Base-by-base conservation (phyloP, 2,329 filamentous ascomycete genomes). In the Cercospora nicotianae region DNA sequence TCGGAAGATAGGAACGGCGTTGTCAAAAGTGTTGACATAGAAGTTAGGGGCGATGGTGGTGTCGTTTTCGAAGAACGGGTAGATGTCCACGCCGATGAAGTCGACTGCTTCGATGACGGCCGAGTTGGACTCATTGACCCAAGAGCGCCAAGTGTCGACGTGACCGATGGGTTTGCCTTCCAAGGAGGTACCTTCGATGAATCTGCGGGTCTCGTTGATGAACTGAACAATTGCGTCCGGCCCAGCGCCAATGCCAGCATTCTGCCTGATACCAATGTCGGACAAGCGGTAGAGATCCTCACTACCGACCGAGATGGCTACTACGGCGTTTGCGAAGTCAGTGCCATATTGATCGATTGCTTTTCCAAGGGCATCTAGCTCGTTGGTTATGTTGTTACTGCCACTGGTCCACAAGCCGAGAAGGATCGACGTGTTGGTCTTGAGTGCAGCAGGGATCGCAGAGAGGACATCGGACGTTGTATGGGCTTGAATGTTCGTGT, bases 61-160 rank as follows among this genome's bases (percentile, higher is more conserved):
- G 68, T 87, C 90, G 74, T 84, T 85, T 82, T 96, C 88, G 82
- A 90, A 96, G 85, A 93, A 96, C 20, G 72, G 69, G 65, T 77
- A 78, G 18, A 89, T 90, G 77, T 96, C 92, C 78, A 94, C 87
- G 72, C 93, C 93, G 68, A 96, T 80, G 85, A 89, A 96, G 83
- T 96, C 93, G 70, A 85, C 81, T 48, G 86, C 87, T 9, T 89
- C 83, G 67, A 92, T 88, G 67, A 96, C 88, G 51, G 85, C 87
- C 60, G 81, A 80, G 85, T 94, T 96, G 76, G 89, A 87, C 62
- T 81, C 79, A 79, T 96, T 93, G 77, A 88, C 87, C 84, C 88
- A 94, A 63, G 87, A 87, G 39, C 71, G 74, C 92, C 92, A 96
- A 62, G 93, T 96, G 78, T 96, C 93, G 77, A 96, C 93, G 80